Conservation (phyloP, 495 filamentous ascomycete species). For the Xylaria scruposa region DNA sequence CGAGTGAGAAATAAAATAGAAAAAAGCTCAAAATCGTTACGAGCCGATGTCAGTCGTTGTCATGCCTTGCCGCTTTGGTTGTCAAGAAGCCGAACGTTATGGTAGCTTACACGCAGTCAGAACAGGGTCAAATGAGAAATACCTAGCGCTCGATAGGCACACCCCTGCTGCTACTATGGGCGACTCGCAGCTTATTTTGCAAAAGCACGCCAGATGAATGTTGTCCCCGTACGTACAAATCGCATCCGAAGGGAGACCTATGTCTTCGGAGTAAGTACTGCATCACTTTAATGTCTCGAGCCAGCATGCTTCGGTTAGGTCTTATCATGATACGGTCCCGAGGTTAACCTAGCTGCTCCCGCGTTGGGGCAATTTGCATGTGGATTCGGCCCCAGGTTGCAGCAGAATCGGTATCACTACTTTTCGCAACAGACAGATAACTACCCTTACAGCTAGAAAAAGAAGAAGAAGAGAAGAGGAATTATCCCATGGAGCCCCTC, state of each 20-base stretch:
- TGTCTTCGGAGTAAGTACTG: not conserved
- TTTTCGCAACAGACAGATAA: not conserved
- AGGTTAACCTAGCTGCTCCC: not conserved
- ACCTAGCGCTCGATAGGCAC: not conserved
- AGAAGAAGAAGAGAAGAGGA: not conserved
- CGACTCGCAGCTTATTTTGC: not conserved
- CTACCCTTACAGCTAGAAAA: not conserved
- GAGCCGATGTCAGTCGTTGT: conserved; percentile 10
- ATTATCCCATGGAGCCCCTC: not conserved
- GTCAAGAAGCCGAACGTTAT: not conserved
- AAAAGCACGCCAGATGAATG: not conserved
- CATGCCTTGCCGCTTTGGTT: not conserved
- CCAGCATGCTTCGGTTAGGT: not conserved
- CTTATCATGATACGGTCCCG: not conserved
- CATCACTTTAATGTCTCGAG: not conserved
- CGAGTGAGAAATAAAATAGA: not conserved
- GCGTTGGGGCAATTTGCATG: not conserved
- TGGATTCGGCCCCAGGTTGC: not conserved
- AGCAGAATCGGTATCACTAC: not conserved
- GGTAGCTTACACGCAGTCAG: not conserved
- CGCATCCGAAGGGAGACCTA: not conserved
- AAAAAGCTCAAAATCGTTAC: not conserved
- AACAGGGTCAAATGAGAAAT: not conserved
- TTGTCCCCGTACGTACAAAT: not conserved
- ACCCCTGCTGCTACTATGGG: not conserved